Evolutionary conservation across 164 flowering plant genomes (phyloP).

Genomic region (Macadamia integrifolia): DNA sequence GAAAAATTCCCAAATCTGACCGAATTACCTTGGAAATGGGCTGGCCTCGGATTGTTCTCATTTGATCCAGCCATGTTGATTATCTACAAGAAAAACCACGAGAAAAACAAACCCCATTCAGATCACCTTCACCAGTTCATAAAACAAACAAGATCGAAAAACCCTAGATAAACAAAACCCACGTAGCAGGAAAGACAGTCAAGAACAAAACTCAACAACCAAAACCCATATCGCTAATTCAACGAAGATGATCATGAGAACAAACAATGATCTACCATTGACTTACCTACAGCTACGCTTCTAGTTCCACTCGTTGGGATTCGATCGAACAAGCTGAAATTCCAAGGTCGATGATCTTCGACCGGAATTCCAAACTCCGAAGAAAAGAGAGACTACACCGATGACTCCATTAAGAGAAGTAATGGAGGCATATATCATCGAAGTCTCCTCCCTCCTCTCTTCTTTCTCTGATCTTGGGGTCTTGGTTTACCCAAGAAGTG

Average conservation of each 20-base stretch:
- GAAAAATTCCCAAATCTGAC: background rate
- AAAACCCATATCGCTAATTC: constrained; percentile 15
- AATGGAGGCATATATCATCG: constrained; percentile 7
- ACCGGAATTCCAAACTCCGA: background rate
- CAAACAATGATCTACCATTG: constrained; percentile 2
- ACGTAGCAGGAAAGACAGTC: background rate
- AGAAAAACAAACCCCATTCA: background rate
- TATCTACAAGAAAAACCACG: constrained; percentile 16
- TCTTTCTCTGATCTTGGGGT: constrained; percentile 7
- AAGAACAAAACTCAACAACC: constrained; percentile 3
- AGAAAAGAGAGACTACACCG: constrained; percentile 19
- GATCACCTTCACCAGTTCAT: background rate
- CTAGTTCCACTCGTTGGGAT: background rate
- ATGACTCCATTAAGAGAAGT: constrained; percentile 21
- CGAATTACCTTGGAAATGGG: constrained; percentile 34
- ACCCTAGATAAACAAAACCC: constrained; percentile 2
- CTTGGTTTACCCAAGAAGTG: background rate
- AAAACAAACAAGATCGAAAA: background rate
- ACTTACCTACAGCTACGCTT: constrained; percentile 1
- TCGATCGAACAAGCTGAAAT: background rate
- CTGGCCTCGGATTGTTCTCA: constrained; percentile 56
- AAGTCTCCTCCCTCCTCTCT: background rate
- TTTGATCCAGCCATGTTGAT: constrained; percentile 60
- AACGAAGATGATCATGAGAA: background rate
- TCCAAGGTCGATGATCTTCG: background rate